Conservation (phyloP, 305 asterid genomes). For the Nicotiana rustica region DNA sequence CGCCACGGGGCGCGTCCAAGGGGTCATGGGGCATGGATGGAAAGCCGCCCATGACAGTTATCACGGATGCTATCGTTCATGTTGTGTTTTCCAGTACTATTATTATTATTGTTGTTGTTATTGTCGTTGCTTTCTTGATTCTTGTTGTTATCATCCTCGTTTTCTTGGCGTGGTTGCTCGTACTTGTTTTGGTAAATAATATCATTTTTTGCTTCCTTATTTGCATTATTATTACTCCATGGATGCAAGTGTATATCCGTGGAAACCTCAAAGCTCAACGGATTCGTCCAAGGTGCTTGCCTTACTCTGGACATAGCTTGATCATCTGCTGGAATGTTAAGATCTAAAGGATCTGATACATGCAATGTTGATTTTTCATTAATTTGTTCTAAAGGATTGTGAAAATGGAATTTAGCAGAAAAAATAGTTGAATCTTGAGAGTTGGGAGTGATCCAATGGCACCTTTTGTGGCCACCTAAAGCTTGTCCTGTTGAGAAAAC, state of each 20-base stretch:
- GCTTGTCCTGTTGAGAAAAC: slow-evolving; percentile 90
- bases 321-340: slow-evolving; percentile 66
- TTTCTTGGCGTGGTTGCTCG: background rate
- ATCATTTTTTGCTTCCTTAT: background rate
- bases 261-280: slow-evolving; percentile 57
- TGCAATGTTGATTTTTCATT: slow-evolving; percentile 41
- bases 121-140: background rate
- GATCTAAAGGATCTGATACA: slow-evolving; percentile 48
- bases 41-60: background rate
- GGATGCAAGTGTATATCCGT: slow-evolving; percentile 58
- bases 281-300: slow-evolving; percentile 59
- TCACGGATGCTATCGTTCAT: background rate
- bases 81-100: background rate
- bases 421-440: slow-evolving; percentile 52
- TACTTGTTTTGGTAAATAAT: background rate
- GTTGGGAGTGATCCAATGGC: slow-evolving; percentile 92
- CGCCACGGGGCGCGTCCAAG: no score
- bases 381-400: slow-evolving; percentile 39
- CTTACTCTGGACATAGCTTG: slow-evolving; percentile 48
- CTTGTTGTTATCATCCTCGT: slow-evolving; percentile 2
- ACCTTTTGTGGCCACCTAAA: slow-evolving; percentile 92
- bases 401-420: slow-evolving; percentile 51
- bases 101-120: slow-evolving; percentile 28
- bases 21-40: no score
- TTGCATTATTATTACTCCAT: slow-evolving; percentile 38